Evolutionary conservation across 306 rosid species (phyloP), one percentile per base, ranked within the genome.

Genomic region (Ormosia emarginata): DNA sequence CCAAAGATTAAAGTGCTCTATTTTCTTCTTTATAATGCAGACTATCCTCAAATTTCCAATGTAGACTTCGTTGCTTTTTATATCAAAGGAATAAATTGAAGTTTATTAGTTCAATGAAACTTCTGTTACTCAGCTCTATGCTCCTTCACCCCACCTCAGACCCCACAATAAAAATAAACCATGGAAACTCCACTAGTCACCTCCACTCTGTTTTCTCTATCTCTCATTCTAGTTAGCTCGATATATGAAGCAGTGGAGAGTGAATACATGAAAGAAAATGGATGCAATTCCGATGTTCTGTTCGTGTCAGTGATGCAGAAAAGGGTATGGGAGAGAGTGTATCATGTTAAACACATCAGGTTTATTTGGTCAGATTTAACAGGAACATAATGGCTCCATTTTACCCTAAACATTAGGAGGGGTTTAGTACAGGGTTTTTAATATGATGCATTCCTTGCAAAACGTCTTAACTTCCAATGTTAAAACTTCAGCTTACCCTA

Each of bases 141-240:
- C 71, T 59, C 71, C 67, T 24, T 15, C 50, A 68, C 76, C 34
- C 24, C 50, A 65, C 41, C n/a, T 71, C 69, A 61, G 71, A 75
- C 63, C 24, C 59, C 41, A 66, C 75, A 29, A 18, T 8, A 39
- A 33, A 40, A 44, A 61, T 14, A 62, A 62, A 76, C 14, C 13
- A 17, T 15, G 47, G 49, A 64, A 77, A 50, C 29, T 64, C 53
- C 24, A 65, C 36, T 17, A 14, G 18, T 52, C 29, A 14, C 10
- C 47, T 78, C 53, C 46, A 18, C 11, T 33, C 6, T 59, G 40
- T 43, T 11, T 32, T 10, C 65, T 24, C 49, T n/a, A 0, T 15
- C 30, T 8, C 34, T 8, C 73, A 18, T 15, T 36, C 9, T 57
- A 34, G 40, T 77, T 64, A 77, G 74, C 63, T 64, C 47, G 37